These are phyloP conservation scores for Lodderomyces theae DNA, from an alignment of 1,139 yeast species.

Conservation along the genomic window DNA sequence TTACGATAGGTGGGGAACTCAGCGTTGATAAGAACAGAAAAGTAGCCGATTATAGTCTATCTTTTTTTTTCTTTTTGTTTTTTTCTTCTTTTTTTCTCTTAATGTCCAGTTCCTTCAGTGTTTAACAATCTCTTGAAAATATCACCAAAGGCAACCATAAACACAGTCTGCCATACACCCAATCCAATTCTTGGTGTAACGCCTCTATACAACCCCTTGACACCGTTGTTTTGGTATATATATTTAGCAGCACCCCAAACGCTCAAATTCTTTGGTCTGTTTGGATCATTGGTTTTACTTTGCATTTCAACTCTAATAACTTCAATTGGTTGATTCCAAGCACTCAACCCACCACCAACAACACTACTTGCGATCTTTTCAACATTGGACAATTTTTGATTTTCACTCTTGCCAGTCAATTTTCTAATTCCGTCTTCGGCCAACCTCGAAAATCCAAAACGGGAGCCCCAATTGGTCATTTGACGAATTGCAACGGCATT, in stretches of 20 bases:
- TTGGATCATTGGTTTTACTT: conserved; percentile 86
- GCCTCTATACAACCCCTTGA: conserved; percentile 92
- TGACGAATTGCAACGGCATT: conserved; percentile 99
- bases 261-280: conserved; percentile 87
- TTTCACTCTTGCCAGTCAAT: conserved; percentile 56
- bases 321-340: conserved; percentile 99
- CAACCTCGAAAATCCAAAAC: conserved; percentile 88
- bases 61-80: no score
- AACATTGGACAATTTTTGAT: conserved; percentile 61
- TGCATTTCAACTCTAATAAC: conserved; percentile 98
- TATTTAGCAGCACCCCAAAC: conserved; percentile 79
- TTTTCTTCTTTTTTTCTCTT: background rate
- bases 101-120: conserved; percentile 42
- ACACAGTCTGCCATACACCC: conserved; percentile 97
- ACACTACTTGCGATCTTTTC: conserved; percentile 88
- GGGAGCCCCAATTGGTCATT: conserved; percentile 98
- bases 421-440: conserved; percentile 83
- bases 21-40: background rate
- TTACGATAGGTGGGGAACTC: conserved; percentile 71
- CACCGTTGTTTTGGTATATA: conserved; percentile 77
- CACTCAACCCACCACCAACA: conserved; percentile 94
- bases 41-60: no score
- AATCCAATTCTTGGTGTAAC: conserved; percentile 95
- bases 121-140: conserved; percentile 52
- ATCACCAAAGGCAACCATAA: conserved; percentile 99